These are phyloP conservation scores for Botryosphaeria dothidea DNA, from an alignment of 2,329 filamentous ascomycete genomes.

Conservation along the genomic window DNA sequence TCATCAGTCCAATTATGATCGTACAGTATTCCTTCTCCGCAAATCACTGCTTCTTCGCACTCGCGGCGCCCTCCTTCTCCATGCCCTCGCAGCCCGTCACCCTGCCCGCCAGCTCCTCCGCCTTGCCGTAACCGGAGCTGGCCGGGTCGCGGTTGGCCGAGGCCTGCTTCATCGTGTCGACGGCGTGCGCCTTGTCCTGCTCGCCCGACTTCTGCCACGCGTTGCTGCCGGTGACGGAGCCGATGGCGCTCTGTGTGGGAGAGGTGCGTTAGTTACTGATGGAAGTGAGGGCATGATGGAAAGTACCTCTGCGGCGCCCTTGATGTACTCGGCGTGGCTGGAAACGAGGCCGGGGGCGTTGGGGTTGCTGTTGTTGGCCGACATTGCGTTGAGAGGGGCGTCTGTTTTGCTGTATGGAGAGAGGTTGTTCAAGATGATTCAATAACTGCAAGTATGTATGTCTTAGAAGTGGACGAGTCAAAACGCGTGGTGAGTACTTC, in stretches of 20 bases:
- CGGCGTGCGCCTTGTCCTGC: constrained; percentile 63
- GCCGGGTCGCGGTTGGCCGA: constrained; percentile 56
- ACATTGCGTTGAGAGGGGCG: too few species aligned
- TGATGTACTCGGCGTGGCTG: constrained; percentile 67
- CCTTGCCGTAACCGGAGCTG: constrained; percentile 59
- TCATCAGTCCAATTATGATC: too few species aligned
- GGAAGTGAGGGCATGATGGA: not conserved
- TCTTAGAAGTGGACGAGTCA: not conserved
- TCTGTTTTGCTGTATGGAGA: too few species aligned
- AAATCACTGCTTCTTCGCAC: constrained; percentile 32
- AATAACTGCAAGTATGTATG: not conserved
- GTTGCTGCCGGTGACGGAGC: constrained; percentile 61
- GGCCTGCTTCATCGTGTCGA: constrained; percentile 64
- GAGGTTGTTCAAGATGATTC: too few species aligned
- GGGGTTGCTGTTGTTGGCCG: not conserved
- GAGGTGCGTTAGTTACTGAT: not conserved
- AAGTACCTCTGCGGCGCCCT: constrained; percentile 64
- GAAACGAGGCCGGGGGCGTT: constrained; percentile 54
- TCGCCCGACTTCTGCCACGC: constrained; percentile 66
- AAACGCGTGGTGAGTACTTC: not conserved
- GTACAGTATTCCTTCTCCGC: too few species aligned
- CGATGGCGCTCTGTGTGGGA: constrained; percentile 55
- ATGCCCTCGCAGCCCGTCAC: constrained; percentile 69
- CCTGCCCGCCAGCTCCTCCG: constrained; percentile 66
- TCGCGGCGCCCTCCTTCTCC: constrained; percentile 62